Percentiles rank a stretch among this genome's conserved stretches.
Evolutionary conservation across 1,139 yeast genomes (phyloP).

Genomic region (Protomyces inundatus): DNA sequence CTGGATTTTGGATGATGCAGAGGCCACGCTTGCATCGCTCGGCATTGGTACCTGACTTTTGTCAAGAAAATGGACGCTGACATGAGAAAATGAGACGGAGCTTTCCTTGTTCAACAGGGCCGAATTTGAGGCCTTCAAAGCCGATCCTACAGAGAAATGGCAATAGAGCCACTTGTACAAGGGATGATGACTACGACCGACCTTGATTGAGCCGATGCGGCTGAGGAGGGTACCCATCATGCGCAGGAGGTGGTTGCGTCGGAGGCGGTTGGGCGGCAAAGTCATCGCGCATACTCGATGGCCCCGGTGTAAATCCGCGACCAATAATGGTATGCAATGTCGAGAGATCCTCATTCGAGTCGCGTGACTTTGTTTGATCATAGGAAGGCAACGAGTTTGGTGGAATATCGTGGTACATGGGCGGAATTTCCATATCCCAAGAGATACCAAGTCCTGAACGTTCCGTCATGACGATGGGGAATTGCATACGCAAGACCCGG

Average conservation of each 20-base stretch:
- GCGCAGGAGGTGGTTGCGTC: too few species aligned
- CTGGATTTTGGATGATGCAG: slow-evolving; percentile 55
- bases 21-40: slow-evolving; percentile 53
- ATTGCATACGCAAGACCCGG: slow-evolving; percentile 89
- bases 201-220: background rate
- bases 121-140: slow-evolving; percentile 63
- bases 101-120: slow-evolving; percentile 65
- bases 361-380: slow-evolving; percentile 14
- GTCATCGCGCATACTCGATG: background rate
- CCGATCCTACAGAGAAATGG: slow-evolving; percentile 91
- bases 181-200: background rate
- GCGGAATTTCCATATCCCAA: slow-evolving; percentile 99
- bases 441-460: slow-evolving; percentile 93
- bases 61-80: background rate
- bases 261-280: too few species aligned
- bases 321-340: slow-evolving; percentile 10
- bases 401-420: slow-evolving; percentile 70
- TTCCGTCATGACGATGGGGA: slow-evolving; percentile 71
- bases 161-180: slow-evolving; percentile 27
- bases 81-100: slow-evolving; percentile 74
- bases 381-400: slow-evolving; percentile 62
- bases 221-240: background rate
- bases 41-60: slow-evolving; percentile 47
- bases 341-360: slow-evolving; percentile 13
- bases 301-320: slow-evolving; percentile 14